Conservation (phyloP, 495 filamentous ascomycete genomes). For the Baudoinia panamericana region DNA sequence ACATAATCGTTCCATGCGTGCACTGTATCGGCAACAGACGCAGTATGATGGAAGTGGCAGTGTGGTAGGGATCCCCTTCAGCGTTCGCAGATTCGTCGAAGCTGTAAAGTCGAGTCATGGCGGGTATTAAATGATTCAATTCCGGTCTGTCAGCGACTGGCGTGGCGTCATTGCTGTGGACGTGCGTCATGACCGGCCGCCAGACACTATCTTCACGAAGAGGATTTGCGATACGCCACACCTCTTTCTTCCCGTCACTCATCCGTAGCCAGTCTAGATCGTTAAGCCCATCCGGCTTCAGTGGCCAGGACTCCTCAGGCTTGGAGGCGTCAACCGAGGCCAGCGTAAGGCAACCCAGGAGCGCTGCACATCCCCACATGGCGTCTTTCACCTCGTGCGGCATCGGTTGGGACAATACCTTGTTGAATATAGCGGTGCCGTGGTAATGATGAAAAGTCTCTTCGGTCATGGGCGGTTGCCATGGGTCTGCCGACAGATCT, state of each 20-base stretch:
- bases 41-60: slow-evolving; percentile 18
- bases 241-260: slow-evolving; percentile 27
- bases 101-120: slow-evolving; percentile 16
- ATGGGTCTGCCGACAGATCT: slow-evolving; percentile 18
- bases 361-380: slow-evolving; percentile 30
- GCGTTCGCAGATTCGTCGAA: slow-evolving; percentile 10
- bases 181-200: slow-evolving; percentile 9
- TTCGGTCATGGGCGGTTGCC: slow-evolving; percentile 7
- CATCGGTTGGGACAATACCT: slow-evolving; percentile 25
- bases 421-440: slow-evolving; percentile 30
- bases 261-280: slow-evolving; percentile 33
- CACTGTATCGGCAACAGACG: slow-evolving; percentile 23
- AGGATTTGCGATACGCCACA: slow-evolving; percentile 29
- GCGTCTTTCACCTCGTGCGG: slow-evolving; percentile 26
- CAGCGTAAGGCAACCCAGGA: slow-evolving; percentile 28
- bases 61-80: slow-evolving; percentile 21
- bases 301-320: slow-evolving; percentile 31
- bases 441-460: slow-evolving; percentile 30
- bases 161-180: not conserved
- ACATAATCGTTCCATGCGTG: slow-evolving; percentile 23
- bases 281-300: slow-evolving; percentile 20
- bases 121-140: not conserved
- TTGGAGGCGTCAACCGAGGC: slow-evolving; percentile 25
- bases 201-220: slow-evolving; percentile 29
- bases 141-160: slow-evolving; percentile 6